Evolutionary conservation across 2,329 filamentous ascomycete genomes (phyloP).

Genomic region (Aaosphaeria pasadenensis): DNA sequence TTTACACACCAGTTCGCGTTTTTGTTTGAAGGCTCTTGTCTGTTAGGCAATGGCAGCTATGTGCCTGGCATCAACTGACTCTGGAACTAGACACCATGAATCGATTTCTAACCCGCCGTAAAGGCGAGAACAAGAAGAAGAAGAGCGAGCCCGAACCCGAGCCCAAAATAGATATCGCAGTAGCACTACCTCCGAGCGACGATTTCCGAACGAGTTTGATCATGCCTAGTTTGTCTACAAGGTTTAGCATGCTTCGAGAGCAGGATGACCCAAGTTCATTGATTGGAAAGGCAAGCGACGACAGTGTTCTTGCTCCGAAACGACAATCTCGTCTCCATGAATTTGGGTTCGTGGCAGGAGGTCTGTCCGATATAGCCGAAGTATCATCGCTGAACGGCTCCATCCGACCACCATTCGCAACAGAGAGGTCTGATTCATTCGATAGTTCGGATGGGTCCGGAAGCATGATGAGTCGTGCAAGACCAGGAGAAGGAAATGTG

Average conservation of each 20-base stretch:
- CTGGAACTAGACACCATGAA: constrained; percentile 58
- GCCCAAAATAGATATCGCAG: constrained; percentile 67
- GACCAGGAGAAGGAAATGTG: constrained; percentile 85
- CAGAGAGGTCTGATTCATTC: constrained; percentile 63
- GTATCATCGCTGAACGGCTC: constrained; percentile 67
- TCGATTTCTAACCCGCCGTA: constrained; percentile 72
- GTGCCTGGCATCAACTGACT: constrained; percentile 14
- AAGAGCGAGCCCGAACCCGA: constrained; percentile 52
- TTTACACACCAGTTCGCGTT: too few relatives aligned
- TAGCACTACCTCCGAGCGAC: constrained; percentile 75
- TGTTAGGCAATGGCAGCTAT: neutral
- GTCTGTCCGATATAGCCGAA: constrained; percentile 83
- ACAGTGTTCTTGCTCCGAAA: constrained; percentile 83
- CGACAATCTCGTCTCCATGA: constrained; percentile 75
- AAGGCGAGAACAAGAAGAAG: constrained; percentile 59
- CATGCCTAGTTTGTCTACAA: constrained; percentile 90
- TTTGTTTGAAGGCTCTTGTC: too few relatives aligned
- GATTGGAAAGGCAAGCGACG: constrained; percentile 90
- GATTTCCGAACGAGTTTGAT: constrained; percentile 94
- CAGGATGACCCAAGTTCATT: constrained; percentile 89
- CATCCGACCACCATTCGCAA: constrained; percentile 58
- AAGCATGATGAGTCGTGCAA: constrained; percentile 79
- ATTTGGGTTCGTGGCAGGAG: constrained; percentile 60
- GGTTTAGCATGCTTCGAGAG: constrained; percentile 95
- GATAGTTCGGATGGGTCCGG: constrained; percentile 66